Conservation (phyloP, 768 basidiomycete species). For the Tubosaeta brunneosetosa region DNA sequence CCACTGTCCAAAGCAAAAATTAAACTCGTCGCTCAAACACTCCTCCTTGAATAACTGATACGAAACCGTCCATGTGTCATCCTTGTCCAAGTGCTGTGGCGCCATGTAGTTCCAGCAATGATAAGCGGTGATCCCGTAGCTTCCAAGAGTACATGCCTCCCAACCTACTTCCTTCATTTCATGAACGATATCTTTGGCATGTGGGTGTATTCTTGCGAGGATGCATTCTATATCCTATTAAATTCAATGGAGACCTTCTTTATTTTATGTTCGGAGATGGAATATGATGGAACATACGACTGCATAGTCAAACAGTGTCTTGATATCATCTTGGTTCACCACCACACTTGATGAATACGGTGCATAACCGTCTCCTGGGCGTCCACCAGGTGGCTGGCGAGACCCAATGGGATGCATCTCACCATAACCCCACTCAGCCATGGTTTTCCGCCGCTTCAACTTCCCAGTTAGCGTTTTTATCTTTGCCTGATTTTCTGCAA, state of each 20-base stretch:
- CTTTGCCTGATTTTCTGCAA: too few species aligned
- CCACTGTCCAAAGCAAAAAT: constrained; percentile 3
- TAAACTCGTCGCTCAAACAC: background rate
- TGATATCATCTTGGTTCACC: background rate
- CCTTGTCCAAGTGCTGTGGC: constrained; percentile 1
- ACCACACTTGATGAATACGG: background rate
- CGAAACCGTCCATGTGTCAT: background rate
- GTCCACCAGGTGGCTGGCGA: too few species aligned
- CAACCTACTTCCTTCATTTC: background rate
- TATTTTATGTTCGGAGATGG: background rate
- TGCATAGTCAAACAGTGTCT: background rate
- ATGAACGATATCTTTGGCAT: background rate
- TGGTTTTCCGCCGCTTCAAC: too few species aligned
- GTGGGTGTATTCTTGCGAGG: background rate
- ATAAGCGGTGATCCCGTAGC: background rate
- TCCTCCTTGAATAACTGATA: constrained; percentile 8
- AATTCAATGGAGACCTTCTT: too few species aligned
- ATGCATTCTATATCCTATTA: constrained; percentile 1
- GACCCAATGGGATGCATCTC: too few species aligned
- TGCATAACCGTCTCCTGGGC: background rate
- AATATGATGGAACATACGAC: background rate
- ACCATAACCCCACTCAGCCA: too few species aligned
- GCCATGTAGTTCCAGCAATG: constrained; percentile 14
- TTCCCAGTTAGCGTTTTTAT: too few species aligned
- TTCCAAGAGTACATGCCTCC: background rate